phyloP scores from a whole-genome alignment of 352 stramenopile genomes.

The Globisporangium mamillatum region DNA sequence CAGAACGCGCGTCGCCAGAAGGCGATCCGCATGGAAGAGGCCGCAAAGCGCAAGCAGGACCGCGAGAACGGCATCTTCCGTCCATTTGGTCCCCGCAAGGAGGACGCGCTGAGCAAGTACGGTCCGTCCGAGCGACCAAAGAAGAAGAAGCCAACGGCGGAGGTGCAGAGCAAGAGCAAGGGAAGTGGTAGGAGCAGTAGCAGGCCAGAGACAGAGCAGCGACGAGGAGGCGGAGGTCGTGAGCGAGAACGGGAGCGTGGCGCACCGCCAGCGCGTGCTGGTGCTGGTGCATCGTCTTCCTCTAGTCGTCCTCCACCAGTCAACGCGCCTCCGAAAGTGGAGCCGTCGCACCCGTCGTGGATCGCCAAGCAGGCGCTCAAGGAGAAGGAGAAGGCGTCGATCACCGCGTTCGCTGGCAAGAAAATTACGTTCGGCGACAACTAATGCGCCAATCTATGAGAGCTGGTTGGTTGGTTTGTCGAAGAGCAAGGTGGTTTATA shows the following conservation, averaged over 20 bases:
- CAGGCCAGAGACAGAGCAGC: slow-evolving; percentile 8
- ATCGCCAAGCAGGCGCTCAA: slow-evolving; percentile 82
- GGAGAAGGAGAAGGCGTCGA: slow-evolving; percentile 73
- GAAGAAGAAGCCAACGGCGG: slow-evolving; percentile 46
- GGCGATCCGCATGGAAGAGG: slow-evolving; percentile 68
- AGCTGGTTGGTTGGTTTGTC: not conserved
- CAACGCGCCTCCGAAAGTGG: slow-evolving; percentile 12
- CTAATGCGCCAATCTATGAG: slow-evolving; percentile 8
- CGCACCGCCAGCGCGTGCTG: slow-evolving; percentile 13
- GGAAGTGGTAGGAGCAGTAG: slow-evolving; percentile 13
- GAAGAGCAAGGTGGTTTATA: not conserved
- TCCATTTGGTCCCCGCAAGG: slow-evolving; percentile 22
- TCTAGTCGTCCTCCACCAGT: not conserved
- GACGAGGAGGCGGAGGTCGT: slow-evolving; percentile 6
- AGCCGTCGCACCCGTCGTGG: slow-evolving; percentile 63
- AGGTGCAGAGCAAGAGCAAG: slow-evolving; percentile 22
- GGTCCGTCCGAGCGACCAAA: slow-evolving; percentile 74
- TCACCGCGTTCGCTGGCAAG: slow-evolving; percentile 72
- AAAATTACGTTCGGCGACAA: slow-evolving; percentile 81
- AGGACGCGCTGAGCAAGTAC: slow-evolving; percentile 44
- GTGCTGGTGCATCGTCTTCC: not conserved
- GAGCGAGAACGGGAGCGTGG: slow-evolving; percentile 26
- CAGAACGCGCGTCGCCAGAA: slow-evolving; percentile 81
- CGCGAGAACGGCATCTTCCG: slow-evolving; percentile 42
- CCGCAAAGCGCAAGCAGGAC: slow-evolving; percentile 42